A percentile compares a stretch with the other conserved stretches of the same genome.
Conservation (phyloP, 176 grass and related monocot genomes). For the Eragrostis curvula region DNA sequence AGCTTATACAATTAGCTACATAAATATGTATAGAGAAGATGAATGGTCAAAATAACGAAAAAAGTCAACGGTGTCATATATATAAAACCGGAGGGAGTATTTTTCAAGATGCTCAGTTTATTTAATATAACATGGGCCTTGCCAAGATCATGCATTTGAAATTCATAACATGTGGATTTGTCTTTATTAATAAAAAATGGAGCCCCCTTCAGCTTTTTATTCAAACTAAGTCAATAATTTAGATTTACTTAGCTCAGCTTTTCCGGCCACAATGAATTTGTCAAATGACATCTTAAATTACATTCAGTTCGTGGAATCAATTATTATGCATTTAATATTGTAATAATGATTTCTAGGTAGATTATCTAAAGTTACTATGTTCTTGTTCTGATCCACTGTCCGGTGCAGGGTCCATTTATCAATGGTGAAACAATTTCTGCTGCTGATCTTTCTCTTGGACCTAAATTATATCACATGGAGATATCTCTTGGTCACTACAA, state of each 20-base stretch:
- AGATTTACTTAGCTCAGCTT: neutral
- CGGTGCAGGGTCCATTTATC: constrained; percentile 84
- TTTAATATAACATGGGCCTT: neutral
- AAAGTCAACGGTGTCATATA: too few relatives aligned
- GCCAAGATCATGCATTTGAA: neutral
- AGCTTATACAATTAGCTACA: too few relatives aligned
- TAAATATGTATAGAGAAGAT: too few relatives aligned
- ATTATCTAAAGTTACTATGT: constrained; percentile 21
- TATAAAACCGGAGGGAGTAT: too few relatives aligned
- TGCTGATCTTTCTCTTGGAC: constrained; percentile 80
- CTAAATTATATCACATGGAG: constrained; percentile 95
- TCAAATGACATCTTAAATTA: constrained; percentile 7
- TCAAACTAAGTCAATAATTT: constrained; percentile 10
- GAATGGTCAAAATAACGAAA: too few relatives aligned
- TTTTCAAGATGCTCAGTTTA: constrained; percentile 7
- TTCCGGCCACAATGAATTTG: neutral
- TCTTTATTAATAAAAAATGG: constrained; percentile 1
- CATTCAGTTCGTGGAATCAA: constrained; percentile 22
- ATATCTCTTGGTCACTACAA: constrained; percentile 89
- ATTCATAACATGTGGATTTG: neutral
- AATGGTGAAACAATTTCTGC: constrained; percentile 75
- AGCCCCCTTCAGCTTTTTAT: constrained; percentile 11
- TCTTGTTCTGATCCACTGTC: constrained; percentile 17
- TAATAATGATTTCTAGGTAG: neutral
- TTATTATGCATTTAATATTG: constrained; percentile 35